Percentiles rank a stretch among this genome's conserved stretches.
Evolutionary conservation across 2,329 filamentous ascomycete species (phyloP).

Genomic region (Dactylellina parvicollis): DNA sequence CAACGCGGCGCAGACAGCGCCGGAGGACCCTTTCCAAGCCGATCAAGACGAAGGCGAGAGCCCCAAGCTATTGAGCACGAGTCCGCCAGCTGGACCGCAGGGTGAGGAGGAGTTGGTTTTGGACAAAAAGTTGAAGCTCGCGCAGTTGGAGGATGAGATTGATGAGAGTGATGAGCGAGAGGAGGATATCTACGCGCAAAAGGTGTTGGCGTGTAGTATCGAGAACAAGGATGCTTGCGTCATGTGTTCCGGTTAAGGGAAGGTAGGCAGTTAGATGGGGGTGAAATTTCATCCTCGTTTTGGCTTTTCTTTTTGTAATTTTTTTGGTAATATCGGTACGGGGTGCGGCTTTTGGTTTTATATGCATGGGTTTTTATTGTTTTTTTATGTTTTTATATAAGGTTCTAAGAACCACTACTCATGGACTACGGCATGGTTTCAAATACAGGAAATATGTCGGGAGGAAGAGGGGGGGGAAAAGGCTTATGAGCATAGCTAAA

Average conservation of each 20-base stretch:
- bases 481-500: no score
- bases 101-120: slow-evolving; percentile 71
- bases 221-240: slow-evolving; percentile 94
- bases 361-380: background rate
- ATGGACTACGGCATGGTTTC: no score
- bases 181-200: slow-evolving; percentile 93
- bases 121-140: slow-evolving; percentile 65
- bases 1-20: slow-evolving; percentile 61
- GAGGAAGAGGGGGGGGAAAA: no score
- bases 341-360: slow-evolving; percentile 2
- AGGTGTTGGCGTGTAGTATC: slow-evolving; percentile 93
- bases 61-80: slow-evolving; percentile 78
- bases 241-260: slow-evolving; percentile 89
- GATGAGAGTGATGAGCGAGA: slow-evolving; percentile 79
- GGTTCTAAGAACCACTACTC: no score
- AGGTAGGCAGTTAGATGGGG: no score
- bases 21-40: slow-evolving; percentile 77
- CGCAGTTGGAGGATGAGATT: slow-evolving; percentile 77
- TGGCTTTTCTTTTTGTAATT: background rate
- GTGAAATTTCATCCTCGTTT: background rate
- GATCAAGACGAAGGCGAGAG: slow-evolving; percentile 80
- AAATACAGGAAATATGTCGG: no score
- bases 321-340: background rate
- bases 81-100: slow-evolving; percentile 70
- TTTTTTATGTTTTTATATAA: background rate